Conservation (phyloP, 352 stramenopile genomes). For the Pythium myriotylum region DNA sequence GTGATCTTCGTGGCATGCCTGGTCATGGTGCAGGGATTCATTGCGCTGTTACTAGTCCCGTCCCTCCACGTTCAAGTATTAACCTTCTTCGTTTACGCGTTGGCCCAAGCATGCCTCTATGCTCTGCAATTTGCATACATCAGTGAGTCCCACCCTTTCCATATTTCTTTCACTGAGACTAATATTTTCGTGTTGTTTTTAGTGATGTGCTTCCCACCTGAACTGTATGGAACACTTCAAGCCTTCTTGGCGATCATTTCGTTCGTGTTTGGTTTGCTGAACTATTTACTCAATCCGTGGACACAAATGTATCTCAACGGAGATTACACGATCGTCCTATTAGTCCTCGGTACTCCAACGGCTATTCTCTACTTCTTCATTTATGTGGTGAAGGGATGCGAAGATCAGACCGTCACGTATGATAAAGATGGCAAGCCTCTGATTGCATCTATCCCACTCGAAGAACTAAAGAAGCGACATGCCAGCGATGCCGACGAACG, state of each 20-base stretch:
- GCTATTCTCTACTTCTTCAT: slow-evolving; percentile 69
- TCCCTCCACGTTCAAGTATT: slow-evolving; percentile 60
- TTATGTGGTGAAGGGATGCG: slow-evolving; percentile 54
- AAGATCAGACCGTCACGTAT: slow-evolving; percentile 58
- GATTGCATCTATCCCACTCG: slow-evolving; percentile 6
- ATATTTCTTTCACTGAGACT: neutral
- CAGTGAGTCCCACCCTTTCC: slow-evolving; percentile 71
- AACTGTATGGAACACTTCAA: slow-evolving; percentile 78
- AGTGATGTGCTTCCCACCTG: slow-evolving; percentile 84
- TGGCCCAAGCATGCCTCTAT: slow-evolving; percentile 78
- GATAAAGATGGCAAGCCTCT: slow-evolving; percentile 26
- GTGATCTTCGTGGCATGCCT: slow-evolving; percentile 69
- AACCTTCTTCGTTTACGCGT: slow-evolving; percentile 74
- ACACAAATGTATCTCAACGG: slow-evolving; percentile 69
- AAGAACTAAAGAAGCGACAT: neutral
- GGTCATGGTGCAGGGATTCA: slow-evolving; percentile 65
- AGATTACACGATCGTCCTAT: slow-evolving; percentile 62
- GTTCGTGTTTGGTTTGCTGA: slow-evolving; percentile 70
- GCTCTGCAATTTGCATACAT: slow-evolving; percentile 87
- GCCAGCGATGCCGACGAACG: slow-evolving; percentile 32
- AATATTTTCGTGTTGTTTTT: neutral
- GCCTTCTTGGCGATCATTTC: slow-evolving; percentile 72
- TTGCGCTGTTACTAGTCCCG: slow-evolving; percentile 61
- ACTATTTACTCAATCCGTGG: slow-evolving; percentile 78
- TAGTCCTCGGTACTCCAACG: slow-evolving; percentile 56